Evolutionary conservation across 2,329 filamentous ascomycete species (phyloP).

Genomic region (Arthrocladium fulminans): DNA sequence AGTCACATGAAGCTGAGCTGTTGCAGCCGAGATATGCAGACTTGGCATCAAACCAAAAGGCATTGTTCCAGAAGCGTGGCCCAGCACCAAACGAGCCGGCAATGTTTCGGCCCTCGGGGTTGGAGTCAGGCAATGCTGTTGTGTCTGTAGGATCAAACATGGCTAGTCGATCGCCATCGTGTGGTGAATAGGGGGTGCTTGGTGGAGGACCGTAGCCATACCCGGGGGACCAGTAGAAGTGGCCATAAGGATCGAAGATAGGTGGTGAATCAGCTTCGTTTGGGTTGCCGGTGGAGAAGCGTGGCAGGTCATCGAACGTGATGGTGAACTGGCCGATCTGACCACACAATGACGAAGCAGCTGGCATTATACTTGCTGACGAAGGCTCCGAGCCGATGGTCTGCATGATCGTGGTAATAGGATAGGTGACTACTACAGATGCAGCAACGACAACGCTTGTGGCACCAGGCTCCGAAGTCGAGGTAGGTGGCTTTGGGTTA

Average conservation of each 20-base stretch:
- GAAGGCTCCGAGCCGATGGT: not conserved
- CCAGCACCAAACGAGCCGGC: slow-evolving; percentile 43
- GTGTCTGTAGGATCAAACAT: slow-evolving; percentile 37
- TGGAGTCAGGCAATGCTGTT: slow-evolving; percentile 17
- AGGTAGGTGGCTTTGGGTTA: not conserved
- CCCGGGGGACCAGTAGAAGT: slow-evolving; percentile 44
- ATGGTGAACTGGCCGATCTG: slow-evolving; percentile 18
- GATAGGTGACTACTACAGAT: slow-evolving; percentile 1
- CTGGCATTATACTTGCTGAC: not conserved
- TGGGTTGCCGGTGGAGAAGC: slow-evolving; percentile 18
- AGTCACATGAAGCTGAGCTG: slow-evolving; percentile 29
- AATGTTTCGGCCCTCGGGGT: slow-evolving; percentile 26
- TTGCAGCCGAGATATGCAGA: slow-evolving; percentile 42
- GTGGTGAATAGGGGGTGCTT: slow-evolving; percentile 36
- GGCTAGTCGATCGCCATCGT: slow-evolving; percentile 24
- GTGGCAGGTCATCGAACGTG: slow-evolving; percentile 26
- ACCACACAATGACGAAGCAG: slow-evolving; percentile 12
- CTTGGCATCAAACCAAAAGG: slow-evolving; percentile 45
- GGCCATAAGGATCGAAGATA: slow-evolving; percentile 42
- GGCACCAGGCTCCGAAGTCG: slow-evolving; percentile 7
- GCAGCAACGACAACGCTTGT: not conserved
- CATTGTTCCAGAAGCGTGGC: slow-evolving; percentile 32
- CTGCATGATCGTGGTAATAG: slow-evolving; percentile 1
- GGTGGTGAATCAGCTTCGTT: slow-evolving; percentile 30
- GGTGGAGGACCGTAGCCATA: slow-evolving; percentile 41